A percentile compares a stretch with the other conserved stretches of the same genome.
These are phyloP conservation scores for Carex myosuroides DNA, from an alignment of 176 grass and related monocot species.

Conservation along the genomic window DNA sequence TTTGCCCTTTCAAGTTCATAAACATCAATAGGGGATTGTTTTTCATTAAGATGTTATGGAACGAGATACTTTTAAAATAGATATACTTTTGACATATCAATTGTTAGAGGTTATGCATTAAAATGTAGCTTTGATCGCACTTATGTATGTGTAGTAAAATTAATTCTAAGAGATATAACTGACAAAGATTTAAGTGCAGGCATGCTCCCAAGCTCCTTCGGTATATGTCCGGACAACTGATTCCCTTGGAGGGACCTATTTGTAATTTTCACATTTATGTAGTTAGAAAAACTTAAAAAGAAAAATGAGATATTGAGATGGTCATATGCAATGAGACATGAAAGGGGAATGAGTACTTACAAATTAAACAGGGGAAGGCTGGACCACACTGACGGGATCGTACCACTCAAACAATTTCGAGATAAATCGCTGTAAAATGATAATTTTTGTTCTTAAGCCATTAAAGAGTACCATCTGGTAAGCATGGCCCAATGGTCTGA, in stretches of 20 bases:
- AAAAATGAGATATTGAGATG: neutral
- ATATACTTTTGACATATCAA: constrained; percentile 2
- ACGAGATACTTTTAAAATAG: neutral
- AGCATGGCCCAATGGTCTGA: neutral
- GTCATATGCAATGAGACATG: constrained; percentile 18
- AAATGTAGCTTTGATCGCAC: neutral
- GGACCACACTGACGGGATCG: constrained; percentile 66
- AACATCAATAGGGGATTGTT: neutral
- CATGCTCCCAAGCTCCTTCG: constrained; percentile 70
- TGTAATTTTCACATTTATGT: constrained; percentile 25
- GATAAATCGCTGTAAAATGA: constrained; percentile 56
- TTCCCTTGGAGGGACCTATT: constrained; percentile 79
- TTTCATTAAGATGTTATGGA: neutral
- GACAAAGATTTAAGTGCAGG: constrained; percentile 60
- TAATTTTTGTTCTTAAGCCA: neutral
- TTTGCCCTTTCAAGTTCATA: constrained; percentile 20
- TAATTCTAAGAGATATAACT: constrained; percentile 20
- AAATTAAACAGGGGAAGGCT: constrained; percentile 56
- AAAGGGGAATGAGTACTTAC: constrained; percentile 27
- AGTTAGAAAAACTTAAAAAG: constrained; percentile 21
- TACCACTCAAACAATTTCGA: constrained; percentile 55
- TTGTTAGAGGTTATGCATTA: neutral
- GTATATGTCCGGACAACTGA: constrained; percentile 54
- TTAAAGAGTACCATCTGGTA: neutral
- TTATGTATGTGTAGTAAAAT: neutral